phyloP scores from a whole-genome alignment of 306 rosid species.

The Vigna nakashimae region DNA sequence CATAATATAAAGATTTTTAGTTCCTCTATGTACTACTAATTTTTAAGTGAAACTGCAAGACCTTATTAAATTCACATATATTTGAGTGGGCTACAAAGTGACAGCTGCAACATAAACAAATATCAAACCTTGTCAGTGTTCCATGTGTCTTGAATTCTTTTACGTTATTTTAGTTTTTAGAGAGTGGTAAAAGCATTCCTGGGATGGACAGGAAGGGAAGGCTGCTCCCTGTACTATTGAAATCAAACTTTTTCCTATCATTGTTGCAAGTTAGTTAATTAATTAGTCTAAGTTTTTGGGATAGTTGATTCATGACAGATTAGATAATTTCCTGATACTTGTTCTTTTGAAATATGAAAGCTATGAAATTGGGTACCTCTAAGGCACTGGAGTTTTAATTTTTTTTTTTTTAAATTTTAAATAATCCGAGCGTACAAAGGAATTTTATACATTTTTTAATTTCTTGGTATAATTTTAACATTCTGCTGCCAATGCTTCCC shows the following conservation, averaged over 20 bases:
- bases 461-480: conserved; percentile 18
- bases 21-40: conserved; percentile 3
- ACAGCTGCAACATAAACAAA: not conserved
- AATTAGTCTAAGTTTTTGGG: not conserved
- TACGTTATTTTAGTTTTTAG: not conserved
- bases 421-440: conserved; percentile 3
- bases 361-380: conserved; percentile 1
- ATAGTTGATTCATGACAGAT: not conserved
- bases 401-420: not conserved
- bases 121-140: not conserved
- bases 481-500: not conserved
- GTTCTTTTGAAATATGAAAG: not conserved
- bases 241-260: conserved; percentile 4
- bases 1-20: not conserved
- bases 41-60: not conserved
- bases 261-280: not conserved
- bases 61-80: not conserved
- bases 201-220: conserved; percentile 4
- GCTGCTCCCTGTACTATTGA: not conserved
- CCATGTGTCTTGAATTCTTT: conserved; percentile 2
- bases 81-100: conserved; percentile 6
- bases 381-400: not conserved
- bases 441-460: not conserved
- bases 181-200: not conserved
- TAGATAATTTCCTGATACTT: not conserved